Evolutionary conservation across 169 alveolate species (phyloP), one percentile per base, ranked within the genome.

Genomic region (Eimeria necatrix): DNA sequence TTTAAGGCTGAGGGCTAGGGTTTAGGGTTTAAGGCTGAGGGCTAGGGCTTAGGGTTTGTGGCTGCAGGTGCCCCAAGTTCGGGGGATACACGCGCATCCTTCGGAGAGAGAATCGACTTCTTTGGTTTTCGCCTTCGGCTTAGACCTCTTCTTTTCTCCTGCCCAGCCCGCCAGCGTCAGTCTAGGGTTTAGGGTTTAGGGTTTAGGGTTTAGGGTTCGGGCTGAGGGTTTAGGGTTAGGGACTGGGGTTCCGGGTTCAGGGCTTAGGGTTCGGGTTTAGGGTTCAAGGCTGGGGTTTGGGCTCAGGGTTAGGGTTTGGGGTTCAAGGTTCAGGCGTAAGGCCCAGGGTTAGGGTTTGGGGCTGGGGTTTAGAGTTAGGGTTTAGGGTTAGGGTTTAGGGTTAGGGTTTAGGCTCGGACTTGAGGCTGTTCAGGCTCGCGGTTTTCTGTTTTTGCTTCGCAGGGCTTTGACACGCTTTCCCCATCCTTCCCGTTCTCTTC

Each of bases 91-190:
- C 92, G 93, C 94, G 93, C 96, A 97, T 91, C 93, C 87, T 53
- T 85, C 85, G 53, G 73, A 74, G 46, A 64, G 93, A 83, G 95
- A 95, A 78, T 64, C 91, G 52, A 80, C 96, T 91, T 87, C 97
- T 81, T 56, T 97, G 85, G 76, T 97, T 96, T 95, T 96, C 96
- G 70, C 85, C 78, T 93, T 70, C 59, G 95, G 95, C 10, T 24
- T 93, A n/a, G 95, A 93, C 56, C 73, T 93, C 76, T 81, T 93
- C 74, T 93, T 78, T 84, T 48, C 93, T 73, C 92, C 95, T 48
- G 95, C 70, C 59, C 93, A 93, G 48, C 95, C 95, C 12, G 95
- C 95, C n/a, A 80, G 74, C 81, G 95, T 80, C 14, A 16, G 85
- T 5, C 12, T 52, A 4, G n/a, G 20, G 20, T 20, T 64, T 64